phyloP scores from a whole-genome alignment of 768 basidiomycete species.

The Paxillus involutus region DNA sequence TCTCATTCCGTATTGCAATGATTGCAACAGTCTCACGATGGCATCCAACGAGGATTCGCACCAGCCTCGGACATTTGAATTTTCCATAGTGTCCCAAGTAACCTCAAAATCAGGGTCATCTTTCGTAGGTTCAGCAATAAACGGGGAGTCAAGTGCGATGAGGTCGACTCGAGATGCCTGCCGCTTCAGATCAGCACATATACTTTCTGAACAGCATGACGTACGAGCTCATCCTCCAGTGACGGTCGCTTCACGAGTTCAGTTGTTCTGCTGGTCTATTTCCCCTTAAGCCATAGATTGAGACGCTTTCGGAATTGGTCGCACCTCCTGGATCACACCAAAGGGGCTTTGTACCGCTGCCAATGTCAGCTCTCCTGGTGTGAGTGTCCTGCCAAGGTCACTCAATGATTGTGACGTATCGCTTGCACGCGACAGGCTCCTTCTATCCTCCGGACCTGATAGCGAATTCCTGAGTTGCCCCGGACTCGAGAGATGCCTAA shows the following conservation, averaged over 20 bases:
- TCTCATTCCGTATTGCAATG: slow-evolving; percentile 42
- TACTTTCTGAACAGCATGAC: slow-evolving; percentile 3
- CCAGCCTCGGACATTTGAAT: slow-evolving; percentile 62
- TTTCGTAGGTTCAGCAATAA: slow-evolving; percentile 46
- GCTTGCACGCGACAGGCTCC: slow-evolving; percentile 30
- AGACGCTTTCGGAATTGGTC: background rate
- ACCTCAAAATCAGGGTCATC: slow-evolving; percentile 47
- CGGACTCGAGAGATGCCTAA: slow-evolving; percentile 35
- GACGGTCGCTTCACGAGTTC: background rate
- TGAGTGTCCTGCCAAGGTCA: slow-evolving; percentile 26
- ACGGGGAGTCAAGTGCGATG: slow-evolving; percentile 74
- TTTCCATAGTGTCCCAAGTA: slow-evolving; percentile 55
- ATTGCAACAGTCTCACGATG: slow-evolving; percentile 54
- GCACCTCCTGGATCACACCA: slow-evolving; percentile 16
- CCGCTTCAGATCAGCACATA: slow-evolving; percentile 12
- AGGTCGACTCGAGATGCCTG: slow-evolving; percentile 51
- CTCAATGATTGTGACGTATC: slow-evolving; percentile 22
- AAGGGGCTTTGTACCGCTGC: slow-evolving; percentile 19
- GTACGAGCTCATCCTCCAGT: slow-evolving; percentile 19
- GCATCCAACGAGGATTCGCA: slow-evolving; percentile 55
- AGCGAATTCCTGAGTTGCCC: slow-evolving; percentile 33
- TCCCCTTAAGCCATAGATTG: slow-evolving; percentile 3
- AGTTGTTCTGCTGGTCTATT: slow-evolving; percentile 9
- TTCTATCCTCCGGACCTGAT: slow-evolving; percentile 35
- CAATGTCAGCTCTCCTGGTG: slow-evolving; percentile 32